Evolutionary conservation across 352 stramenopile genomes (phyloP).

Genomic region (Aphanomyces cochlioides): DNA sequence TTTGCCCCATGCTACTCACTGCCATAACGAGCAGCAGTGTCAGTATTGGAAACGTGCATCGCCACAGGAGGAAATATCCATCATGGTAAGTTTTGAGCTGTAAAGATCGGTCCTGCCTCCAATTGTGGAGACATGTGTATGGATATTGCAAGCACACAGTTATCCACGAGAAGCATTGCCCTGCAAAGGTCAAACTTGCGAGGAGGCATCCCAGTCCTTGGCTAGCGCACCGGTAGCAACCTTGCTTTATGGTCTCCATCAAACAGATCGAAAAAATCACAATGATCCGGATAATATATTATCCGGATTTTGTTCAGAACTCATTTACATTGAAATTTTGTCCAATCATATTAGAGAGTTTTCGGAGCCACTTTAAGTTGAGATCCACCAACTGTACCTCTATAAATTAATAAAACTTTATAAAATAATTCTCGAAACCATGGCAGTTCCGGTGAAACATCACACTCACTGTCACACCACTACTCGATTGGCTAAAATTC

Average conservation of each 20-base stretch:
- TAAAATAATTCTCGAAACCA: no score
- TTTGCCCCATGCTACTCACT: slow-evolving; percentile 13
- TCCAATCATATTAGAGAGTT: neutral
- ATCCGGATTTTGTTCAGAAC: neutral
- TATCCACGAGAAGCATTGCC: neutral
- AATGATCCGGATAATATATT: neutral
- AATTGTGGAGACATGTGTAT: slow-evolving; percentile 17
- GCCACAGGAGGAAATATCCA: slow-evolving; percentile 78
- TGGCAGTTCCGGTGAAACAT: no score
- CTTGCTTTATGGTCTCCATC: neutral
- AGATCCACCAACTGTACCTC: neutral
- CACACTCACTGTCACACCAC: no score
- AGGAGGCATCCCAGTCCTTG: neutral
- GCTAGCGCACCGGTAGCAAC: neutral
- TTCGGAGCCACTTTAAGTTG: neutral
- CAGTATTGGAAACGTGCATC: slow-evolving; percentile 73
- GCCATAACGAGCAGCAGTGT: slow-evolving; percentile 51
- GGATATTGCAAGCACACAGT: neutral
- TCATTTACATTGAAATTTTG: slow-evolving; percentile 7
- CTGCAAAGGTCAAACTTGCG: neutral
- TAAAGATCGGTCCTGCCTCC: slow-evolving; percentile 11
- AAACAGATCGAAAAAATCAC: neutral
- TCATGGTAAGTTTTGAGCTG: slow-evolving; percentile 36
- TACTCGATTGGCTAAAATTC: no score
- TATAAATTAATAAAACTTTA: neutral